A percentile compares a stretch with the other conserved stretches of the same genome.
Evolutionary conservation across 768 basidiomycete species (phyloP).

Genomic region (Trichaptum fuscoviolaceum): DNA sequence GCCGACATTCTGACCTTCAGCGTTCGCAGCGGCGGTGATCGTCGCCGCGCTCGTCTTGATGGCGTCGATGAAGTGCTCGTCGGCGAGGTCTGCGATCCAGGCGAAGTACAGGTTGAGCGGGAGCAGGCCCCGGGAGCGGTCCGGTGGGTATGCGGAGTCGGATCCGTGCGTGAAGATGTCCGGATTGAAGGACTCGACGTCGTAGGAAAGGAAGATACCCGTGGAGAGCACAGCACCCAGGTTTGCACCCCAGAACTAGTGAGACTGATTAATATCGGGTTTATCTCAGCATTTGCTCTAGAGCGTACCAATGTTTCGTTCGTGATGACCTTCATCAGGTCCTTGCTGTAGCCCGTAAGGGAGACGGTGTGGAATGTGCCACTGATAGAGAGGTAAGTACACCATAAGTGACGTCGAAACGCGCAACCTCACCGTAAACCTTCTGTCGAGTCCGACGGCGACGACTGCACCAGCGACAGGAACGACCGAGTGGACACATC

Average conservation of each 20-base stretch:
- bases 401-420: neutral
- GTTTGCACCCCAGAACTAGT: slow-evolving; percentile 40
- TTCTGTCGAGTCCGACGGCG: neutral
- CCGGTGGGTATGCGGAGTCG: slow-evolving; percentile 44
- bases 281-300: neutral
- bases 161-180: slow-evolving; percentile 33
- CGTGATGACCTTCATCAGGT: slow-evolving; percentile 34
- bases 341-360: slow-evolving; percentile 29
- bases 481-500: slow-evolving; percentile 5
- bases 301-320: slow-evolving; percentile 37
- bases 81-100: slow-evolving; percentile 35
- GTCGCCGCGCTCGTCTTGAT: slow-evolving; percentile 32
- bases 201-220: slow-evolving; percentile 35
- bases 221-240: slow-evolving; percentile 30
- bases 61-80: slow-evolving; percentile 37
- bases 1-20: slow-evolving; percentile 16
- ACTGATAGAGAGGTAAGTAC: slow-evolving; percentile 6
- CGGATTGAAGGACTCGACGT: slow-evolving; percentile 47
- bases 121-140: slow-evolving; percentile 30
- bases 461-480: neutral
- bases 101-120: slow-evolving; percentile 44
- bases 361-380: slow-evolving; percentile 37
- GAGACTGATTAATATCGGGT: neutral
- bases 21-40: slow-evolving; percentile 34
- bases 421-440: neutral